These are phyloP conservation scores for Botrytis hyacinthi DNA, from an alignment of 2,329 filamentous ascomycete genomes.

Conservation along the genomic window DNA sequence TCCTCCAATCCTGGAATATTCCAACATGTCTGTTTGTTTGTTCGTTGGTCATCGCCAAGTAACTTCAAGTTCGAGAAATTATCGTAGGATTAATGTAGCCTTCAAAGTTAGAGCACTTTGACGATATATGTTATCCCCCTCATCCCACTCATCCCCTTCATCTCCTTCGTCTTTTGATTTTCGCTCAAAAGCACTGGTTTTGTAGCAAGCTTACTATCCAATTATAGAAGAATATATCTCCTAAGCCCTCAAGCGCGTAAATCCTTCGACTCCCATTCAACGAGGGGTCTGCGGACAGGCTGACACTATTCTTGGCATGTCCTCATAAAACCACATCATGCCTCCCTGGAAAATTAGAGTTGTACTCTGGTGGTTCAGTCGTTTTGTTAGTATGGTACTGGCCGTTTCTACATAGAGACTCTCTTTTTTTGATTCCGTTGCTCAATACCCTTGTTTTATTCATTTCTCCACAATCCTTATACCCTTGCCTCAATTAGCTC, in stretches of 20 bases:
- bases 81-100: not conserved
- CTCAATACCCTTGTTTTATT: constrained; percentile 2
- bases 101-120: not conserved
- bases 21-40: not conserved
- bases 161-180: not conserved
- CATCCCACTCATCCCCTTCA: not conserved
- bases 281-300: not conserved
- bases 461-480: not conserved
- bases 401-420: not conserved
- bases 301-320: constrained; percentile 17
- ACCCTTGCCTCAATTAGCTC: not conserved
- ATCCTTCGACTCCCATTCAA: not conserved
- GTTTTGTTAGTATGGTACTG: not conserved
- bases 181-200: not conserved
- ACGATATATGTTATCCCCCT: not conserved
- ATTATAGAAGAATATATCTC: constrained; percentile 4
- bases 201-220: constrained; percentile 9
- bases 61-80: not conserved
- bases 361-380: not conserved
- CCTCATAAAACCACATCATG: constrained; percentile 13
- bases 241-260: constrained; percentile 15
- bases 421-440: not conserved
- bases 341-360: not conserved
- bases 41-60: not conserved
- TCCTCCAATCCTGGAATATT: not conserved